Evolutionary conservation across 768 basidiomycete genomes (phyloP).

Genomic region (Agrocybe praecox): DNA sequence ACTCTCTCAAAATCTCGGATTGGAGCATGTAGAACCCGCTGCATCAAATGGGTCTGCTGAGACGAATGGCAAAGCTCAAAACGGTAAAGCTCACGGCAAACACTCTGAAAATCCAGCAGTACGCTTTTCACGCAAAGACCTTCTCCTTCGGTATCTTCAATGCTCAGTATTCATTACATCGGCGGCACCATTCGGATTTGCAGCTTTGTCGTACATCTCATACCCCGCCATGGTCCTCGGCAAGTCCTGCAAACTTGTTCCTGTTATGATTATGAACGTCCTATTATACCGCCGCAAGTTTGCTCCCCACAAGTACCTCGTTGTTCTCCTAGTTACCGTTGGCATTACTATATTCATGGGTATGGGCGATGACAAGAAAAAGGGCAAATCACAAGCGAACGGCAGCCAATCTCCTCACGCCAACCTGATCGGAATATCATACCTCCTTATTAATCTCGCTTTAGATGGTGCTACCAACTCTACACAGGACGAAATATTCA

Average conservation of each 20-base stretch:
- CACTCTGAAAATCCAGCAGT: constrained; percentile 32
- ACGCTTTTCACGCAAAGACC: constrained; percentile 42
- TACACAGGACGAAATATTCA: constrained; percentile 96
- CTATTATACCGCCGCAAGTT: constrained; percentile 92
- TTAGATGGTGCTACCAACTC: constrained; percentile 95
- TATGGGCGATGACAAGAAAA: constrained; percentile 63
- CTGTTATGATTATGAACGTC: constrained; percentile 98
- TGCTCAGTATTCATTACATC: constrained; percentile 86
- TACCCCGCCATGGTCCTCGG: constrained; percentile 99
- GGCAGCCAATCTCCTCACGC: constrained; percentile 44
- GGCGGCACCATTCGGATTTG: constrained; percentile 96
- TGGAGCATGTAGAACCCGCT: constrained; percentile 38
- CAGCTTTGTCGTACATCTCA: constrained; percentile 91
- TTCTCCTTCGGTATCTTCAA: constrained; percentile 79
- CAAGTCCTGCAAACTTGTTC: constrained; percentile 98
- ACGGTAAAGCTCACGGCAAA: constrained; percentile 10
- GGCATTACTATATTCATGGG: constrained; percentile 97
- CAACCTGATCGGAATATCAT: constrained; percentile 70
- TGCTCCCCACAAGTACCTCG: constrained; percentile 92
- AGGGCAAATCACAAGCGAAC: constrained; percentile 37
- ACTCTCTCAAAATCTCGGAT: constrained; percentile 61
- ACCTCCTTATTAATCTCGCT: constrained; percentile 83
- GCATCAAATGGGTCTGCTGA: constrained; percentile 30
- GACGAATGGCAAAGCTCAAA: constrained; percentile 31
- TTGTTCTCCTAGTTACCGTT: constrained; percentile 88